phyloP scores from a whole-genome alignment of 164 flowering plant species.

The Nymphaea colorata region DNA sequence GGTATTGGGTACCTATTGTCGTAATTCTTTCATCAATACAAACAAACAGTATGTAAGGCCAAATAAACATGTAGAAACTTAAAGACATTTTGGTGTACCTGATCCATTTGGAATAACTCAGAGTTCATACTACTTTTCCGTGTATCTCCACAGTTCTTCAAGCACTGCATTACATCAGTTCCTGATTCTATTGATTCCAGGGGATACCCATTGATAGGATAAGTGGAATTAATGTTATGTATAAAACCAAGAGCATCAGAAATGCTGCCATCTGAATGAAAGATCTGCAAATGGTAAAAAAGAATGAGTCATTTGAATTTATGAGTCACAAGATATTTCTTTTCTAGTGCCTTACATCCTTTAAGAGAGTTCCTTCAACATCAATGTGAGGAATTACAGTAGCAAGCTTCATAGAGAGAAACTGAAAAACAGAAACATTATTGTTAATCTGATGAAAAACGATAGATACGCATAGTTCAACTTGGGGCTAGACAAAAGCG shows the following conservation, averaged over 20 bases:
- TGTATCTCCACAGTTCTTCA: slow-evolving; percentile 12
- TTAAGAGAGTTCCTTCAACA: background rate
- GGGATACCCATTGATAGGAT: slow-evolving; percentile 22
- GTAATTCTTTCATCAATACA: background rate
- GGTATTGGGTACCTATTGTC: slow-evolving; percentile 10
- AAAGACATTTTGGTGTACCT: slow-evolving; percentile 22
- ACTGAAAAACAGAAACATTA: slow-evolving; percentile 31
- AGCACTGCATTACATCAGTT: slow-evolving; percentile 1
- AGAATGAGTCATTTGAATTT: background rate
- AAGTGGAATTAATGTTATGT: slow-evolving; percentile 32
- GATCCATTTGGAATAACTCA: slow-evolving; percentile 40
- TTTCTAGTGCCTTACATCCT: background rate
- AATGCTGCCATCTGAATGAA: slow-evolving; percentile 32
- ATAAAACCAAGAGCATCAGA: slow-evolving; percentile 33
- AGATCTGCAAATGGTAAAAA: slow-evolving; percentile 25
- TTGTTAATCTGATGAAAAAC: background rate
- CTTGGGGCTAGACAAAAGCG: background rate
- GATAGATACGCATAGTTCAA: too few species aligned
- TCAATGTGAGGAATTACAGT: slow-evolving; percentile 57
- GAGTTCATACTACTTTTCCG: slow-evolving; percentile 14
- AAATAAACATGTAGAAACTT: background rate
- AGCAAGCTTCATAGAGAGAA: slow-evolving; percentile 94
- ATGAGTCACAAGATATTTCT: background rate
- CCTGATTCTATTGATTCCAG: slow-evolving; percentile 25
- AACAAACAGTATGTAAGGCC: background rate